phyloP scores from a whole-genome alignment of 202 grass and related monocot genomes.

The Dendrocalamus latiflorus region DNA sequence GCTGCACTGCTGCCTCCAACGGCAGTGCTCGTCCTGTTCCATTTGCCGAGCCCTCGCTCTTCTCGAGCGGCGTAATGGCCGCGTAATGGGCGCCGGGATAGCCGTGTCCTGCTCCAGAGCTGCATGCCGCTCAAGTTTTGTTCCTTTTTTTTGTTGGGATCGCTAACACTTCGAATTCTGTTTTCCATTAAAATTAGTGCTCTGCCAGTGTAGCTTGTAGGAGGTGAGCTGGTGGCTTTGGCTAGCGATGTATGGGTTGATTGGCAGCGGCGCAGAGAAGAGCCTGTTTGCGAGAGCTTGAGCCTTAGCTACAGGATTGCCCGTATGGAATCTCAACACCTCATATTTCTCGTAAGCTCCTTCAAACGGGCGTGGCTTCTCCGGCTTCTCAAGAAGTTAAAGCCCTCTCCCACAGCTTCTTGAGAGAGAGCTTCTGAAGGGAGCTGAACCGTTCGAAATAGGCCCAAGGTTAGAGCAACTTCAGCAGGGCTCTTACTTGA shows the following conservation, averaged over 20 bases:
- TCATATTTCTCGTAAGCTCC: background rate
- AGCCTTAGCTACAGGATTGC: background rate
- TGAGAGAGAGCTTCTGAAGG: too few relatives aligned
- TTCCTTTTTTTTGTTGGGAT: background rate
- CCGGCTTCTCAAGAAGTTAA: background rate
- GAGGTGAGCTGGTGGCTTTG: background rate
- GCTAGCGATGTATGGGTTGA: background rate
- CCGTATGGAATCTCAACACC: background rate
- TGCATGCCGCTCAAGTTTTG: background rate
- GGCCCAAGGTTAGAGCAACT: too few relatives aligned
- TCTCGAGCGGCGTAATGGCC: background rate
- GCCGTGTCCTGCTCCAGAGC: slow-evolving; percentile 1
- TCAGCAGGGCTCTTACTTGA: too few relatives aligned
- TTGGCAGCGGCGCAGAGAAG: too few relatives aligned
- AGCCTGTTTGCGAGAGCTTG: too few relatives aligned
- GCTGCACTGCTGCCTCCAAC: background rate
- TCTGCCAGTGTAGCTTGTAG: background rate
- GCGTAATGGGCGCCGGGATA: background rate
- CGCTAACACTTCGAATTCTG: background rate
- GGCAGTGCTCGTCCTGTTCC: background rate
- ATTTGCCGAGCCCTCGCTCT: background rate
- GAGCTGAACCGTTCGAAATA: too few relatives aligned
- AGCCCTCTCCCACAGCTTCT: too few relatives aligned
- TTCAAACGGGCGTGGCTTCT: background rate
- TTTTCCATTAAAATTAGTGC: background rate